Base-by-base conservation (phyloP, 768 basidiomycete genomes). In the Mycena kentingensis region DNA sequence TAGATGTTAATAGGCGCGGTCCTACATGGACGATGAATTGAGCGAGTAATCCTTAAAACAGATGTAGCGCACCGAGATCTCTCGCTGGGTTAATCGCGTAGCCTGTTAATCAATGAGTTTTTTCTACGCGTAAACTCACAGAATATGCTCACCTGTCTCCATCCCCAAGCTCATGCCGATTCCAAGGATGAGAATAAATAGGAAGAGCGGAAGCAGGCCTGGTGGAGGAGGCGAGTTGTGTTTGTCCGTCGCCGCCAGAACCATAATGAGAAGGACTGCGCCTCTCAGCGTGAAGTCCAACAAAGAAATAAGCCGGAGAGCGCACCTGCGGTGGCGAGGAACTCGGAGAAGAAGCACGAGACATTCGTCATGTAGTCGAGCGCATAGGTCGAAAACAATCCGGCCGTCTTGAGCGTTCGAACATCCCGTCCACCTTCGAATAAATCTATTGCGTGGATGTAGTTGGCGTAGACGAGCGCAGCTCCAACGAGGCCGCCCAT, bases 21-120 rank as follows among this genome's bases (percentile, higher is more conserved):
- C 87, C 87, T 28, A 88, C 68, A 68, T 88, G 61, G 87, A 82
- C 27, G 87, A 84, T 34, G 87, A 87, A 58, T 88, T 88, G 46
- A 87, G 69, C 4, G 85, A 81, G 56, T 75, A 84, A 39, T 79
- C 83, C 78, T 7, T 21, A 38, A 19, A 38, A 6, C 13, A 8
- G 19, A 38, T 13, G 21, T 8, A 18, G 52, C 25, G 42, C 24
- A 47, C 32, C 24, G 16, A 39, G 32, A 13, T 45, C n/a, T 15
- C 38, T 25, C 2, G n/a, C 49, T 11, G 41, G 31, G 35, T 52
- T 37, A n/a, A 49, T 65, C 56, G 25, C 54, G 66, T 11, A 44
- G 72, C 73, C 68, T 5, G 86, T 88, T 58, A 87, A 72, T 76
- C 34, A 15, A 35, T 35, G 15, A 35, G 15, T 13, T 35, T 15